Conservation (phyloP, 2,329 filamentous ascomycete genomes). For the Hypoxylon sp. region DNA sequence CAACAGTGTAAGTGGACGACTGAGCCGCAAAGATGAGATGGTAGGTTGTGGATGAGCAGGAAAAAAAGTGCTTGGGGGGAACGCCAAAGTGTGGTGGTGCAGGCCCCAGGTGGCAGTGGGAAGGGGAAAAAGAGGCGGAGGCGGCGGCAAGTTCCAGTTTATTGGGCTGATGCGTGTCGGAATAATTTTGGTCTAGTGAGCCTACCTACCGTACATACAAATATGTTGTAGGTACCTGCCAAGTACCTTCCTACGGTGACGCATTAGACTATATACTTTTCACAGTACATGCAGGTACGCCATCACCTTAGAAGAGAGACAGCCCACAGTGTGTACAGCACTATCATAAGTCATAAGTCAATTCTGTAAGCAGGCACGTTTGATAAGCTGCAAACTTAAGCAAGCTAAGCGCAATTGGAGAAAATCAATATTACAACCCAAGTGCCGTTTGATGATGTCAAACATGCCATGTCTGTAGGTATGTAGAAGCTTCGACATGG, state of each 20-base stretch:
- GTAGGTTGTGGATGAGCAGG: slow-evolving; percentile 54
- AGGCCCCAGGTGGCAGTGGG: slow-evolving; percentile 49
- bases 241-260: slow-evolving; percentile 20
- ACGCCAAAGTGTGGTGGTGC: slow-evolving; percentile 53
- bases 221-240: slow-evolving; percentile 18
- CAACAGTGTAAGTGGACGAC: slow-evolving; percentile 51
- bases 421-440: slow-evolving; percentile 32
- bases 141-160: slow-evolving; percentile 48
- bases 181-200: slow-evolving; percentile 42
- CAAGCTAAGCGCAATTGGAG: slow-evolving; percentile 1
- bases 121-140: slow-evolving; percentile 47
- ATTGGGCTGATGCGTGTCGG: slow-evolving; percentile 46
- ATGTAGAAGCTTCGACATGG: slow-evolving; percentile 7
- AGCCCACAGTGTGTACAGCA: not conserved
- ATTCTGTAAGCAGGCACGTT: slow-evolving; percentile 16
- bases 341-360: not conserved
- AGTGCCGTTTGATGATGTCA: slow-evolving; percentile 18
- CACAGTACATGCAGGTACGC: slow-evolving; percentile 8
- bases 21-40: slow-evolving; percentile 54
- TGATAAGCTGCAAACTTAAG: slow-evolving; percentile 14
- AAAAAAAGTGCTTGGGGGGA: slow-evolving; percentile 53
- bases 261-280: slow-evolving; percentile 5
- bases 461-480: slow-evolving; percentile 1
- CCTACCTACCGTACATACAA: no score
- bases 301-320: slow-evolving; percentile 1